Evolutionary conservation across 2,329 filamentous ascomycete species (phyloP), one percentile per base, ranked within the genome.

Genomic region (Fusarium lateritium): DNA sequence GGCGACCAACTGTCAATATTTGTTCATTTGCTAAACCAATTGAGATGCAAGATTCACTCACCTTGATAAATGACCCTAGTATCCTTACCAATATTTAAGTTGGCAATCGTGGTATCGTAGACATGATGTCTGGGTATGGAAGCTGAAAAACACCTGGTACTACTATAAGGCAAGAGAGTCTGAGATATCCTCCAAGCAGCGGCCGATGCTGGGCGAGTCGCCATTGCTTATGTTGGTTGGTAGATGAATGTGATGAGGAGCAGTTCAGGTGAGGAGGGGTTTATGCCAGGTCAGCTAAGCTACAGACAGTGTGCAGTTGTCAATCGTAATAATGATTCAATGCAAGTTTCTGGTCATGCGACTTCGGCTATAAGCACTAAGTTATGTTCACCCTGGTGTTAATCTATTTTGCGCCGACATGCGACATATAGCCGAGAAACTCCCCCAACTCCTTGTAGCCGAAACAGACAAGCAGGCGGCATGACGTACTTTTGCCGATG

Each of bases 21-120:
- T 28, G 10, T 10, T 28, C 10, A 10, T 28, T 7, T 28, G 2
- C 10, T 7, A 28, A 28, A 28, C 26, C 9, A 28, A 9, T 10
- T 28, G 26, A 28, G 26, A 19, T 19, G 19, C 19, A 19, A 19
- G 19, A 19, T 2, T 28, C 26, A 19, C 26, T 28, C 3, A 28
- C 26, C 26, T 10, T 28, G 26, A 28, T 28, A 28, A 3, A 28
- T 28, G 8, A 28, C 26, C 26, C 38, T 44, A 19, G 50, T 53
- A 28, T 28, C 7, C 17, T 46, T 54, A 17, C 6, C 51, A 21
- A 54, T 54, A 2, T 46, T 46, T 40, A 54, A 28, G 7, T 46
- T 54, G 21, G 40, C 31, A 54, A 54, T 21, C 4, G 51, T 54
- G 9, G 17, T 2, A n/a, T 54, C 51, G 22, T 46, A 54, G 17